Evolutionary conservation across 2,329 filamentous ascomycete species (phyloP), one percentile per base, ranked within the genome.

Genomic region (Helotiales sp.): DNA sequence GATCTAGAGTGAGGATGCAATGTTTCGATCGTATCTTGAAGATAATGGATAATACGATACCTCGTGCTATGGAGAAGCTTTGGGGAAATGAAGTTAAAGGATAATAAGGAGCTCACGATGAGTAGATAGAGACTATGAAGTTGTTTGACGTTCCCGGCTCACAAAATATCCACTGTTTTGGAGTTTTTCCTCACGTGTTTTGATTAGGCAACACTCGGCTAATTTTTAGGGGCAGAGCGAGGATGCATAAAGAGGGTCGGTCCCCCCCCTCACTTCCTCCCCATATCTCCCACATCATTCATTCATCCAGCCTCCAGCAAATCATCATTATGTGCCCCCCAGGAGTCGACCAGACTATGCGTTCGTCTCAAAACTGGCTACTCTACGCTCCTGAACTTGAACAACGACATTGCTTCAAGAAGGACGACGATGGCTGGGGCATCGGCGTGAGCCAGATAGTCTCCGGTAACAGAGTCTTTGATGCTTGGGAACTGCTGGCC

Each of bases 331-430:
- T 64, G 61, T 64, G 61, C 32, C 50, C 52, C 11, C 61, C 61
- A 47, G 61, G 61, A 6, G 61, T 58, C 28, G 61, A 64, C 43
- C 61, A 64, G 15, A 64, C 61, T 2, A 58, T 45, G 34, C 32
- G 61, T 15, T n/a, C n/a, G 0, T 8, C 50, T 5, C 61, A 64
- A 30, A 4, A 20, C 11, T 64, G 61, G 61, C 20, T 57, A 8
- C 13, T 64, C 1, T 45, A 57, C n/a, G 61, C 61, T 15, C 61
- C 61, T 8, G 49, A 54, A 28, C 13, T 54, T 20, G 61, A 58
- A 34, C 50, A 57, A 11, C 50, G 50, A 13, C 52, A 64, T n/a
- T 10, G 13, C 1, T 34, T 61, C 17, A 30, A 26, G 5, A n/a
- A 30, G 7, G 15, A 47, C 17, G 20, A 28, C n/a, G 26, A 49